Percentiles rank a stretch among this genome's conserved stretches.
These are phyloP conservation scores for Pythium monospermum DNA, from an alignment of 352 stramenopile genomes.

Conservation along the genomic window DNA sequence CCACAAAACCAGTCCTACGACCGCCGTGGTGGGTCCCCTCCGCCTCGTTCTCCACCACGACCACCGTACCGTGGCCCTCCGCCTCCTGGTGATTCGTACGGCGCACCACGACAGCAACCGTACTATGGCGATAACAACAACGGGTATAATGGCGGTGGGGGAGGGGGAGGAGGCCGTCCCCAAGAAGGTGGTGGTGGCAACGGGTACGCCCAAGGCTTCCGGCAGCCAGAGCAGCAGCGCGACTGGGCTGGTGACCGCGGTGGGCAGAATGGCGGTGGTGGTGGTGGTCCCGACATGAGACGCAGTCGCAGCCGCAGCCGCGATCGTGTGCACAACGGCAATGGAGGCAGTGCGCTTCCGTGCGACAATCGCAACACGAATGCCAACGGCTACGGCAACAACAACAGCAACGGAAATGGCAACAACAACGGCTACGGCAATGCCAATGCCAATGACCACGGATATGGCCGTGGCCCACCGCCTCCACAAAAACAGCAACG, in stretches of 20 bases:
- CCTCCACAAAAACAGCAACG: conserved; percentile 5
- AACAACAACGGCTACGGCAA: conserved; percentile 9
- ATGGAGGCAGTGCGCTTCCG: no score
- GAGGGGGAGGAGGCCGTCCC: no score
- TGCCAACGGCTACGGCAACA: conserved; percentile 5
- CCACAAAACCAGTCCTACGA: no score
- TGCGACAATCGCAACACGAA: no score
- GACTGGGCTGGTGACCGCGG: no score
- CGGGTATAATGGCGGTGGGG: no score
- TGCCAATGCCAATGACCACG: conserved; percentile 1
- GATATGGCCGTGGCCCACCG: conserved; percentile 2
- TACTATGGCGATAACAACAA: conserved; percentile 8
- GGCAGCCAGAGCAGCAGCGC: no score
- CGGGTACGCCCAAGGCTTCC: no score
- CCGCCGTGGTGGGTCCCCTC: conserved; percentile 10
- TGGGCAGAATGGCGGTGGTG: no score
- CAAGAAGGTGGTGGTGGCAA: no score
- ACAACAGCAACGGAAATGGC: conserved; percentile 6
- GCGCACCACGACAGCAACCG: not conserved
- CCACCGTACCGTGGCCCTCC: conserved; percentile 11
- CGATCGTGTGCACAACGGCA: no score
- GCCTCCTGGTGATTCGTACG: conserved; percentile 5
- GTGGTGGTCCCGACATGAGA: no score
- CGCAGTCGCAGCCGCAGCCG: conserved; percentile 2
- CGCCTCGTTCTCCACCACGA: conserved; percentile 18